Conservation (phyloP, 495 filamentous ascomycete species). For the Xylaria longipes region DNA sequence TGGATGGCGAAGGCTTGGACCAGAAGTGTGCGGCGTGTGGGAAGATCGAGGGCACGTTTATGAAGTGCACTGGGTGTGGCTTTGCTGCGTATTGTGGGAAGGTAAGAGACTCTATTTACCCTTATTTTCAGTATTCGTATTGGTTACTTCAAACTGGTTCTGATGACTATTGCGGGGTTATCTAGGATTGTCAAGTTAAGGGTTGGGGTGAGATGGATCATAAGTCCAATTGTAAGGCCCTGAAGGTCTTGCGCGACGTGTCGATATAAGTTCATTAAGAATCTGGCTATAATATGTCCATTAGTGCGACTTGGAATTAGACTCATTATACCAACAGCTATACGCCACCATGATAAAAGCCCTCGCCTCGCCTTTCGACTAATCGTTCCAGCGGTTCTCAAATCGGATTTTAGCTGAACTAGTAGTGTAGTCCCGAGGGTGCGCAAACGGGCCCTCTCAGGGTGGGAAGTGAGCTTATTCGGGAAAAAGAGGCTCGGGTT, state of each 20-base stretch:
- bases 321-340: not conserved
- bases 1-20: slow-evolving; percentile 29
- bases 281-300: not conserved
- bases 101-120: slow-evolving; percentile 33
- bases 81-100: slow-evolving; percentile 51
- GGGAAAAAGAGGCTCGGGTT: not conserved
- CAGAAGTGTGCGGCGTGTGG: slow-evolving; percentile 37
- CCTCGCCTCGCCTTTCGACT: not conserved
- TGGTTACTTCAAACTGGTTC: not conserved
- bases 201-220: slow-evolving; percentile 51
- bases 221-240: slow-evolving; percentile 51
- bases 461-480: not conserved
- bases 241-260: slow-evolving; percentile 46
- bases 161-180: not conserved
- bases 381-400: not conserved
- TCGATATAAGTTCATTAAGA: slow-evolving; percentile 31
- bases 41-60: slow-evolving; percentile 33
- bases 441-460: not conserved
- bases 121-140: not conserved
- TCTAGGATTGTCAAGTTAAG: slow-evolving; percentile 48
- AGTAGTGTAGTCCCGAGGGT: not conserved
- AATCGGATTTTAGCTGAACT: not conserved
- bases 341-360: not conserved
- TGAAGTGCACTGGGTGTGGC: slow-evolving; percentile 51
- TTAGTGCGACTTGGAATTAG: not conserved